Conservation (phyloP, 768 basidiomycete genomes). For the Hericium coralloides region DNA sequence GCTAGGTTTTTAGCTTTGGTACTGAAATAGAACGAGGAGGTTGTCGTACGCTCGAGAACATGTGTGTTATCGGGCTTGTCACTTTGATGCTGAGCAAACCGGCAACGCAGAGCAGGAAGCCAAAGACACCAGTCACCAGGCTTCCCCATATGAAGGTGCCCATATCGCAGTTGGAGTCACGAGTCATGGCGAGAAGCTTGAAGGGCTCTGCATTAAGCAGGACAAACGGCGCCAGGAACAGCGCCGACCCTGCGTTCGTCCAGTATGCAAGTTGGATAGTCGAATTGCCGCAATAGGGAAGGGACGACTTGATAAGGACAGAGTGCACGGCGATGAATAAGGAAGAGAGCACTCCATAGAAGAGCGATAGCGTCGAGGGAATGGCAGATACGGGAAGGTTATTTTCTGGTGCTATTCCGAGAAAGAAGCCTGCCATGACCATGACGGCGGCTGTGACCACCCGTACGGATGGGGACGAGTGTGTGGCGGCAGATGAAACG, state of each 20-base stretch:
- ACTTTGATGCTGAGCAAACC: slow-evolving; percentile 75
- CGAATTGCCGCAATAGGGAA: slow-evolving; percentile 60
- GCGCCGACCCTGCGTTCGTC: slow-evolving; percentile 64
- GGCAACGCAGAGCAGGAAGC: slow-evolving; percentile 73
- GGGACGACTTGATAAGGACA: slow-evolving; percentile 63
- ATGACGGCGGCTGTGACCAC: slow-evolving; percentile 50
- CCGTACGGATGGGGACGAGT: slow-evolving; percentile 39
- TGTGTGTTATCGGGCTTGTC: slow-evolving; percentile 78
- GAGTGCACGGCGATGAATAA: slow-evolving; percentile 71
- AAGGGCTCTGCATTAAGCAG: slow-evolving; percentile 45
- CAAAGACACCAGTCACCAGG: slow-evolving; percentile 65
- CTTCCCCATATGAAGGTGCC: slow-evolving; percentile 55
- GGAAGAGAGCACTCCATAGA: slow-evolving; percentile 66
- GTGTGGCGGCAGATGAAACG: slow-evolving; percentile 55
- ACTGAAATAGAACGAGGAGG: background rate
- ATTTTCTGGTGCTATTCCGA: slow-evolving; percentile 58
- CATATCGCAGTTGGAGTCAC: slow-evolving; percentile 37
- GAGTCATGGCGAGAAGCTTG: slow-evolving; percentile 31
- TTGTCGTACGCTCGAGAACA: slow-evolving; percentile 66
- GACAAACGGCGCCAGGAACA: slow-evolving; percentile 56
- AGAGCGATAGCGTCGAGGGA: slow-evolving; percentile 48
- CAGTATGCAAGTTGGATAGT: slow-evolving; percentile 73
- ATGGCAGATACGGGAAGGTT: slow-evolving; percentile 30
- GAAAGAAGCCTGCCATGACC: slow-evolving; percentile 70
- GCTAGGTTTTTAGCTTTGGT: background rate